Evolutionary conservation across 345 rosid species (phyloP).

Genomic region (Rubroshorea leprosula): DNA sequence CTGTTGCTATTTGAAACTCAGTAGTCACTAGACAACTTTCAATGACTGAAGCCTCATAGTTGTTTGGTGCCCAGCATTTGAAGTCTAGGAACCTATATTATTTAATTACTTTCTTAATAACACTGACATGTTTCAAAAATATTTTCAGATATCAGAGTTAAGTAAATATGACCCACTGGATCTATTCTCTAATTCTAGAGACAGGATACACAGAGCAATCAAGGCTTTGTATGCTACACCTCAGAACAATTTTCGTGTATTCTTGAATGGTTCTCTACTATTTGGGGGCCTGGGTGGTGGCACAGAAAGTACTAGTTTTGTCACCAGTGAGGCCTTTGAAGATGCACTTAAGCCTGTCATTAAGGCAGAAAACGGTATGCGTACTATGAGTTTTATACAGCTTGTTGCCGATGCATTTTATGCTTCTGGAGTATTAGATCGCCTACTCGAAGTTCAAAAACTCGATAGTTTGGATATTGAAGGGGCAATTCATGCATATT

Average conservation of each 20-base stretch:
- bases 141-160: constrained; percentile 53
- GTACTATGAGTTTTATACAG: constrained; percentile 49
- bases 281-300: constrained; percentile 73
- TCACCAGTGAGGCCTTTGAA: constrained; percentile 47
- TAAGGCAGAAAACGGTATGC: constrained; percentile 44
- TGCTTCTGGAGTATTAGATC: constrained; percentile 53
- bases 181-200: constrained; percentile 81
- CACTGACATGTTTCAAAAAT: constrained; percentile 8
- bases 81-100: no score
- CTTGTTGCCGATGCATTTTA: constrained; percentile 58
- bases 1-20: no score
- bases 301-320: constrained; percentile 36
- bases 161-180: constrained; percentile 87
- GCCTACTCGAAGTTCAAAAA: constrained; percentile 75
- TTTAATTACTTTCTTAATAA: no score
- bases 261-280: constrained; percentile 75
- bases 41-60: no score
- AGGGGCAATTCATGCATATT: constrained; percentile 88
- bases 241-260: constrained; percentile 85
- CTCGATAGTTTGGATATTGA: constrained; percentile 68
- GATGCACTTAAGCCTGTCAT: constrained; percentile 47
- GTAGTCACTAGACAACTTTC: no score
- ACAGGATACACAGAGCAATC: constrained; percentile 61
- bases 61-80: no score
- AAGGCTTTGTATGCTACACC: constrained; percentile 61